phyloP scores from a whole-genome alignment of 805 yeast species.

The Metschnikowia amazonensis region DNA sequence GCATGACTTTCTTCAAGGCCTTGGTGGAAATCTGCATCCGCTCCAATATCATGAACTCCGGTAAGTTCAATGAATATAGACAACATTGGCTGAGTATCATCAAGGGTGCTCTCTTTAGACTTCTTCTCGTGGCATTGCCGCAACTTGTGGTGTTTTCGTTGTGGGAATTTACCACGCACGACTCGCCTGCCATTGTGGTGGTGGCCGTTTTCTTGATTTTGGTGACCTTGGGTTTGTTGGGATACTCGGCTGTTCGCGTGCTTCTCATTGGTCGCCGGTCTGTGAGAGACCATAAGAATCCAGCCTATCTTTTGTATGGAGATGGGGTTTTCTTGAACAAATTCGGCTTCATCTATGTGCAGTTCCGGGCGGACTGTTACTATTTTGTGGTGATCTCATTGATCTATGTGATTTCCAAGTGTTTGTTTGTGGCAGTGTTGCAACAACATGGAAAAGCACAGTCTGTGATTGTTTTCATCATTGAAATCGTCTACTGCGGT shows the following conservation, averaged over 20 bases:
- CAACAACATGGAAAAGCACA: conserved; percentile 80
- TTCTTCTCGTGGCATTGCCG: conserved; percentile 81
- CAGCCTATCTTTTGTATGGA: conserved; percentile 88
- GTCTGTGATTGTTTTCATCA: conserved; percentile 68
- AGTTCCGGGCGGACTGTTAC: conserved; percentile 81
- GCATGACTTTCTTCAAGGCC: conserved; percentile 63
- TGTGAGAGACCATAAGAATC: conserved; percentile 69
- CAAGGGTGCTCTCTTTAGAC: conserved; percentile 85
- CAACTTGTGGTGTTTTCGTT: conserved; percentile 76
- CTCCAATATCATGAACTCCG: conserved; percentile 54
- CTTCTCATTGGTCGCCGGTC: conserved; percentile 72
- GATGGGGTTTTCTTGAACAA: conserved; percentile 75
- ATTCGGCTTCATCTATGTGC: conserved; percentile 90
- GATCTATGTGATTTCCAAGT: conserved; percentile 63
- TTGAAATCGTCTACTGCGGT: conserved; percentile 70
- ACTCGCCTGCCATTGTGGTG: conserved; percentile 78
- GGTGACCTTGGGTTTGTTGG: conserved; percentile 54
- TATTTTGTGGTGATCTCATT: conserved; percentile 73
- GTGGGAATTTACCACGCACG: conserved; percentile 85
- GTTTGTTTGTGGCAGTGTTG: conserved; percentile 81
- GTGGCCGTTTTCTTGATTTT: conserved; percentile 71
- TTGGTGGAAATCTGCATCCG: conserved; percentile 59
- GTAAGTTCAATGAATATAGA: conserved; percentile 73
- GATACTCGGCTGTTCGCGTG: conserved; percentile 74
- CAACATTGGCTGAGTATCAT: conserved; percentile 77